Conservation (phyloP, 2,329 filamentous ascomycete species). For the Phialophora tarda region DNA sequence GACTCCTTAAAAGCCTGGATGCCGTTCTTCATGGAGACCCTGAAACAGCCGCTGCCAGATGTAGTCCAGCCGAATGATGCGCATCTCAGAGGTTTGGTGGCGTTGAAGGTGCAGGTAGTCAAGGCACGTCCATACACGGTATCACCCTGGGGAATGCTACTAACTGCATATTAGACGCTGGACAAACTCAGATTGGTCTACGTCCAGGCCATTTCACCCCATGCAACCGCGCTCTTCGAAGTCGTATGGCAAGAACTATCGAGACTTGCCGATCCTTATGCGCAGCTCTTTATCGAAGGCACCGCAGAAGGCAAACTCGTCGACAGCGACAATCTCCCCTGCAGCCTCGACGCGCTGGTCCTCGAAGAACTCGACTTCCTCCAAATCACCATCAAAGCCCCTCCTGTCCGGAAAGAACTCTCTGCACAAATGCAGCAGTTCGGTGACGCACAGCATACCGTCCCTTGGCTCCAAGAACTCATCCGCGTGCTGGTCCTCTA, state of each 20-base stretch:
- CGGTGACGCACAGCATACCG: slow-evolving; percentile 64
- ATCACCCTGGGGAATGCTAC: slow-evolving; percentile 1
- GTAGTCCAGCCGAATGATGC: slow-evolving; percentile 47
- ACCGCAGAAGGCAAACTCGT: slow-evolving; percentile 80
- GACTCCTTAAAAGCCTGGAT: slow-evolving; percentile 83
- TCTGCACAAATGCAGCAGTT: slow-evolving; percentile 72
- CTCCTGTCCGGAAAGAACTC: slow-evolving; percentile 87
- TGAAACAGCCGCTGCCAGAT: slow-evolving; percentile 74
- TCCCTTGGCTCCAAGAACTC: slow-evolving; percentile 83
- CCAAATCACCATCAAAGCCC: slow-evolving; percentile 85
- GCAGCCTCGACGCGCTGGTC: slow-evolving; percentile 90
- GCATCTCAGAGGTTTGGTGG: slow-evolving; percentile 78
- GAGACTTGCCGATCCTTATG: slow-evolving; percentile 72
- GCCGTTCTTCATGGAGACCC: slow-evolving; percentile 80
- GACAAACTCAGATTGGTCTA: slow-evolving; percentile 88
- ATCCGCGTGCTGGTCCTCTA: slow-evolving; percentile 85
- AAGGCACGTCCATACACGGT: slow-evolving; percentile 57
- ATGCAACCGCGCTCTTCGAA: slow-evolving; percentile 82
- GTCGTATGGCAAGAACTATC: slow-evolving; percentile 88
- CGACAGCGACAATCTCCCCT: slow-evolving; percentile 87
- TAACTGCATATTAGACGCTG: slow-evolving; percentile 65
- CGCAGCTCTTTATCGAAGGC: slow-evolving; percentile 82
- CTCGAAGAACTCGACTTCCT: slow-evolving; percentile 95
- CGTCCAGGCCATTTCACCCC: slow-evolving; percentile 77
- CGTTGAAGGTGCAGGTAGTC: slow-evolving; percentile 90